Percentiles rank a stretch among this genome's conserved stretches.
phyloP scores from a whole-genome alignment of 208 protist species.

The Acanthamoeba castellanii region DNA sequence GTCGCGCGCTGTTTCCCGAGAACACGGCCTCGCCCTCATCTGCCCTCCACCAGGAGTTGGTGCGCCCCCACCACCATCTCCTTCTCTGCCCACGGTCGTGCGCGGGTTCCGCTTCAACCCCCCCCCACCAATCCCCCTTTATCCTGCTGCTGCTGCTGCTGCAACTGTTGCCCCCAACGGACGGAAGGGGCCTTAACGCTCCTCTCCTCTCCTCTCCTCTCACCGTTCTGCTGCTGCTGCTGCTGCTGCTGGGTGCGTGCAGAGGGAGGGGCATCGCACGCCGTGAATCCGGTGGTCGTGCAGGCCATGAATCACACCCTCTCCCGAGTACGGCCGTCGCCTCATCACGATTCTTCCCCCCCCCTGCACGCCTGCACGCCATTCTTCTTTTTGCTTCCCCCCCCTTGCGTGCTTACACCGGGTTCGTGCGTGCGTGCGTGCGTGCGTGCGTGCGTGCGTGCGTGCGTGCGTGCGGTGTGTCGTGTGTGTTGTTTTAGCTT shows the following conservation, averaged over 20 bases:
- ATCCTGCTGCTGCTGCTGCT: too few species aligned
- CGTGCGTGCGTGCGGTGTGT: neutral
- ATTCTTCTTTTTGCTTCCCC: too few species aligned
- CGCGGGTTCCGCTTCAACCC: neutral
- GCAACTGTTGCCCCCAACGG: too few species aligned
- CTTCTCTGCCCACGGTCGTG: neutral
- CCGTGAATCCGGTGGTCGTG: neutral
- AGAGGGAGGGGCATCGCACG: neutral
- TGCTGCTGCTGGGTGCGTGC: too few species aligned
- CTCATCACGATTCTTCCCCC: too few species aligned
- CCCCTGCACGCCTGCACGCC: too few species aligned
- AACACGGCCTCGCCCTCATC: neutral
- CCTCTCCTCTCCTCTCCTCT: too few species aligned
- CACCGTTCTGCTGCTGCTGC: neutral
- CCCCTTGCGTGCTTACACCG: too few species aligned
- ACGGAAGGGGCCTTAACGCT: too few species aligned
- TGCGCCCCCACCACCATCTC: neutral
- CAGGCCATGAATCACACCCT: slow-evolving; percentile 26
- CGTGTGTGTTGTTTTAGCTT: neutral
- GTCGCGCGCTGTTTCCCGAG: neutral
- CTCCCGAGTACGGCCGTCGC: neutral
- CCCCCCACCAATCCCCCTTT: too few species aligned
- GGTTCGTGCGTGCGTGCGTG: too few species aligned
- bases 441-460: neutral
- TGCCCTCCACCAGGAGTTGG: neutral